Percentiles rank a stretch among this genome's conserved stretches.
These are phyloP conservation scores for Dimocarpus longan DNA, from an alignment of 345 rosid genomes.

Conservation along the genomic window DNA sequence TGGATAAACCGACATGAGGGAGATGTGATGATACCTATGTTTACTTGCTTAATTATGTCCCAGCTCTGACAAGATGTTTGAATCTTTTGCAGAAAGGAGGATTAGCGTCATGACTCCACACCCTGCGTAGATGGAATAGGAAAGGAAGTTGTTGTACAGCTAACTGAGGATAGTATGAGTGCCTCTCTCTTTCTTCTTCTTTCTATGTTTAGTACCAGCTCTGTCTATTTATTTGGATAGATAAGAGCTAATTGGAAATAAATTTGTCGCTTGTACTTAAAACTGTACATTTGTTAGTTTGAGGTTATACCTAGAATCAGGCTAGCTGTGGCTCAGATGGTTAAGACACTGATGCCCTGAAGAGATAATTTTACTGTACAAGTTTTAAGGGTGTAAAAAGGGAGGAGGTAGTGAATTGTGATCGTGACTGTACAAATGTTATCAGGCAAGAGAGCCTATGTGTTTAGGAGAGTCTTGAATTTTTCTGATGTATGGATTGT, in stretches of 20 bases:
- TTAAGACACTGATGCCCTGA: constrained; percentile 32
- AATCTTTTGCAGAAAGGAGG: constrained; percentile 57
- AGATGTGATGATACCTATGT: neutral
- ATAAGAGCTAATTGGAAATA: constrained; percentile 43
- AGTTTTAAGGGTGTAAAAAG: constrained; percentile 45
- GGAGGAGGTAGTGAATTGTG: constrained; percentile 34
- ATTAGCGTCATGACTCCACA: constrained; percentile 59
- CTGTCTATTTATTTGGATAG: constrained; percentile 38
- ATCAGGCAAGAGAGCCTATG: constrained; percentile 28
- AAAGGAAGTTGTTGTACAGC: constrained; percentile 56
- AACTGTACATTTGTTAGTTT: constrained; percentile 52
- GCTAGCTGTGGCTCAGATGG: constrained; percentile 43
- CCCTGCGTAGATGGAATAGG: constrained; percentile 40
- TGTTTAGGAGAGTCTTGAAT: constrained; percentile 30
- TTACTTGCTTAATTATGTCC: neutral
- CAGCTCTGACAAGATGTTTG: neutral
- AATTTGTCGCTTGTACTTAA: constrained; percentile 40
- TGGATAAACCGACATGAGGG: neutral
- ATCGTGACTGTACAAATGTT: constrained; percentile 47
- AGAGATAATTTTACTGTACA: constrained; percentile 38
- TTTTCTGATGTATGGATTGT: constrained; percentile 33
- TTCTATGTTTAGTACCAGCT: constrained; percentile 32
- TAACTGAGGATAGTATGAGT: constrained; percentile 57
- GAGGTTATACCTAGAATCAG: constrained; percentile 52
- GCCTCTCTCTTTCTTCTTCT: constrained; percentile 35